Percentiles rank a stretch among this genome's conserved stretches.
Conservation (phyloP, 2,329 filamentous ascomycete genomes). For the Stemphylium vesicarium region DNA sequence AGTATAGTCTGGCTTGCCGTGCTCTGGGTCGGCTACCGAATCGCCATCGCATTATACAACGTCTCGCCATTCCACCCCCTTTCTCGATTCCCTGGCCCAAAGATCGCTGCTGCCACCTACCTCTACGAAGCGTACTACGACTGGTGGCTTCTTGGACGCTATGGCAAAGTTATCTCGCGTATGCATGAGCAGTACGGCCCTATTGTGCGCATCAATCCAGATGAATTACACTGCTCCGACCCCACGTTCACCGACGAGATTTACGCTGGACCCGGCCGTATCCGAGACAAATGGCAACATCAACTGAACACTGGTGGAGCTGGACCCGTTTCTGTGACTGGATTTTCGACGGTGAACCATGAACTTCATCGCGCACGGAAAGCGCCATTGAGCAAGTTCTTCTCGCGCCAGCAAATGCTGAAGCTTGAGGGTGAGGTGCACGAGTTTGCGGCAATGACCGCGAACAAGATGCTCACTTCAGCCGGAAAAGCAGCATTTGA, state of each 20-base stretch:
- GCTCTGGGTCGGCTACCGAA: slow-evolving; percentile 27
- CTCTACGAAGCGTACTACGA: slow-evolving; percentile 42
- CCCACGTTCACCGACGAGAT: slow-evolving; percentile 42
- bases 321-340: slow-evolving; percentile 33
- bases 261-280: slow-evolving; percentile 35
- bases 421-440: slow-evolving; percentile 33
- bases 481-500: slow-evolving; percentile 30
- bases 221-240: slow-evolving; percentile 43
- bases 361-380: slow-evolving; percentile 42
- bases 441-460: slow-evolving; percentile 24
- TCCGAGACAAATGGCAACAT: slow-evolving; percentile 33
- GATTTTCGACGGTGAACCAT: slow-evolving; percentile 37
- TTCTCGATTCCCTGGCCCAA: slow-evolving; percentile 36
- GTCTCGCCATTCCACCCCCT: slow-evolving; percentile 34
- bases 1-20: slow-evolving; percentile 19
- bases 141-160: slow-evolving; percentile 36
- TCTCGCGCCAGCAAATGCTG: slow-evolving; percentile 41
- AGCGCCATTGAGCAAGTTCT: slow-evolving; percentile 45
- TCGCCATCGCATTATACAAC: slow-evolving; percentile 30
- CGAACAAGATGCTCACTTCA: slow-evolving; percentile 27
- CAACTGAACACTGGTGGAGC: slow-evolving; percentile 33
- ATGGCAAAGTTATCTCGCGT: slow-evolving; percentile 42
- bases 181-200: slow-evolving; percentile 45
- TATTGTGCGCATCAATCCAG: slow-evolving; percentile 39
- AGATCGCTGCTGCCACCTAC: slow-evolving; percentile 36